Evolutionary conservation across 1,284 basidiomycete genomes (phyloP), one percentile per base, ranked within the genome.

Genomic region (Papiliotrema nemorosa): DNA sequence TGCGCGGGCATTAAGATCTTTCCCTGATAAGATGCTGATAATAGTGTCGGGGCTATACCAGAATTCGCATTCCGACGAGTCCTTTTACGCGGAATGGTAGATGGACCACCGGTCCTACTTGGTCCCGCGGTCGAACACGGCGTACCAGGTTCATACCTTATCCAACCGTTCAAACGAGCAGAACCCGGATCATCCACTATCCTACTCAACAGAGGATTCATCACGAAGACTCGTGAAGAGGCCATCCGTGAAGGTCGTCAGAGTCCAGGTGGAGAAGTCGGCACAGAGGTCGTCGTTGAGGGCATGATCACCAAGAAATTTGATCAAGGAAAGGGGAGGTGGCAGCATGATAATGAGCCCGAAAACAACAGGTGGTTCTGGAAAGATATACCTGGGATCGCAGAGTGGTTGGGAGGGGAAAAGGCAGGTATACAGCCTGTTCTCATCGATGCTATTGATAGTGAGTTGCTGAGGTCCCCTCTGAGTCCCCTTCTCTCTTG

Each of bases 161-260:
- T 97, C 36, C 87, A 87, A 3, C 94, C 94, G 0, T 79, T 98
- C 45, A 63, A 85, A 26, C 84, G 92, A 49, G 76, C 82, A 34
- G 37, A 50, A 14, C n/a, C 35, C 12, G 49, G 47, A 3, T 43
- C 58, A 36, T 63, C 61, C 12, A 78, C 78, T 5, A 78, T 97
- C 29, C 78, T 96, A 22, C 86, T 99, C 34, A 87, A 98, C 72
- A 84, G 93, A 38, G 94, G 94, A 0, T 98, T 97, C 71, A 82
- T 99, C 27, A 80, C 76, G 36, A 73, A 63, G 22, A 64, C 70
- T 12, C 60, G 69, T 50, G 70, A 69, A 2, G 55, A 66, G 16
- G 66, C 67, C 24, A 70, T 73, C 29, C 58, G 72, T 31, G 55
- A 55, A 5, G 59, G 69, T 26, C 83, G 80, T 54, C 83, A 85